Evolutionary conservation across 768 basidiomycete species (phyloP), one percentile per base, ranked within the genome.

Genomic region (Mycena belliarum): DNA sequence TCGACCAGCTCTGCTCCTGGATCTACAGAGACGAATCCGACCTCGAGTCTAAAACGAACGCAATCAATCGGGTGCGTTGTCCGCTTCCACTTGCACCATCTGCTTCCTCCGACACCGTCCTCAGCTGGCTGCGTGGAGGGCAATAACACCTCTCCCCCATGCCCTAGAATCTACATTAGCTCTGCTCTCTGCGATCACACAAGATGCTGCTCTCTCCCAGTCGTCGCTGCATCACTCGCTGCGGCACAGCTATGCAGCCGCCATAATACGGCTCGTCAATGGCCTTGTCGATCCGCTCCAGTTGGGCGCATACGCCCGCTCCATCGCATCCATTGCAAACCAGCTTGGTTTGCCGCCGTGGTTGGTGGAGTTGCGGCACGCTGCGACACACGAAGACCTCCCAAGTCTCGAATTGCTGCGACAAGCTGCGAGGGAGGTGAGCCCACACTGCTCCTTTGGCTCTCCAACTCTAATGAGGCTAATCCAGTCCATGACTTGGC

Each of bases 201-300:
- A 87, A 50, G 91, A 94, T 56, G 68, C 66, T 23, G 62, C 68
- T 16, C 55, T 60, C 7, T 38, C 63, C 3, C 49, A 55, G 3
- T 65, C 70, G 11, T 52, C 65, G 3, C 75, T 79, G 1, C 64
- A 71, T 35, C 77, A 91, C 33, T 72, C 77, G 48, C 71, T 91
- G 52, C 82, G 95, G 20, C 88, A 95, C 65, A 83, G 82, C 58
- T 94, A 93, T 70, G 85, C 92, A 10, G 77, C 88, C 24, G 86
- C 93, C 2, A 76, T 97, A 57, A 88, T 95, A 57, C 79, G 96
- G 29, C 84, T 98, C 63, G 91, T 98, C 63, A 99, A 98, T 65
- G 92, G 94, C 2, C 80, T 98, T 35, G 96, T 98, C 8, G 97
- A 99, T 67, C 94, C 95, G 15, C 77, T 97, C 12, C 97, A 99